Conservation (phyloP, 352 stramenopile genomes). For the Paralagenidium karlingii region DNA sequence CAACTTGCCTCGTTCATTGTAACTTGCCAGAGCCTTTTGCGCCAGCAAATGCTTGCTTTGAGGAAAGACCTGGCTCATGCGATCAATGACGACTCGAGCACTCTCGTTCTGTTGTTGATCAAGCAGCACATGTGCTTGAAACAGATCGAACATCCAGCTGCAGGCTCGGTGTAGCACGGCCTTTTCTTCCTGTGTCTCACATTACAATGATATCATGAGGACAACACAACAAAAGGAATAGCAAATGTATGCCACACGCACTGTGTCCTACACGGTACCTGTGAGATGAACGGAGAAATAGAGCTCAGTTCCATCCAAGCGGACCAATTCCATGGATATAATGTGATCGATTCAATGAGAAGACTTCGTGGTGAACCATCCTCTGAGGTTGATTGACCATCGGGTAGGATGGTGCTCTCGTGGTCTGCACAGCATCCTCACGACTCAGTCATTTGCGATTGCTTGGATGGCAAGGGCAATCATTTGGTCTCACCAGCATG, state of each 20-base stretch:
- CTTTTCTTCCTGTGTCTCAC: constrained; percentile 35
- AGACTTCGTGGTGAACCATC: constrained; percentile 9
- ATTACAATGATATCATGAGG: constrained; percentile 1
- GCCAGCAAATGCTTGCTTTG: constrained; percentile 59
- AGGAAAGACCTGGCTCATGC: constrained; percentile 39
- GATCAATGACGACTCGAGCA: constrained; percentile 33
- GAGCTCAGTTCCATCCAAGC: constrained; percentile 92
- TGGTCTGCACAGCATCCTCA: too few species aligned
- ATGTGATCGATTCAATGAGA: constrained; percentile 50
- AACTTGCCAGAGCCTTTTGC: constrained; percentile 65
- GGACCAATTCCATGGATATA: constrained; percentile 91
- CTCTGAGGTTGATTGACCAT: too few species aligned
- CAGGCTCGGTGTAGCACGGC: constrained; percentile 24
- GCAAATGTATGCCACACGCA: constrained; percentile 2
- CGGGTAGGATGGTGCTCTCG: too few species aligned
- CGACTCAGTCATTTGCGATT: too few species aligned
- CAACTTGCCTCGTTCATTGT: constrained; percentile 51
- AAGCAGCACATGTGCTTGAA: constrained; percentile 65
- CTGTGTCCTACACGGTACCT: too few species aligned
- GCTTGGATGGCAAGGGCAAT: too few species aligned
- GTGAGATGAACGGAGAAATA: constrained; percentile 49
- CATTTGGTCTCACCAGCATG: too few species aligned
- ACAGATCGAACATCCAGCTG: constrained; percentile 77
- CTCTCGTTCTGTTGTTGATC: constrained; percentile 70
- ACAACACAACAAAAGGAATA: not conserved